phyloP scores from a whole-genome alignment of 2,329 filamentous ascomycete genomes.

The Stagonosporopsis rhizophila region DNA sequence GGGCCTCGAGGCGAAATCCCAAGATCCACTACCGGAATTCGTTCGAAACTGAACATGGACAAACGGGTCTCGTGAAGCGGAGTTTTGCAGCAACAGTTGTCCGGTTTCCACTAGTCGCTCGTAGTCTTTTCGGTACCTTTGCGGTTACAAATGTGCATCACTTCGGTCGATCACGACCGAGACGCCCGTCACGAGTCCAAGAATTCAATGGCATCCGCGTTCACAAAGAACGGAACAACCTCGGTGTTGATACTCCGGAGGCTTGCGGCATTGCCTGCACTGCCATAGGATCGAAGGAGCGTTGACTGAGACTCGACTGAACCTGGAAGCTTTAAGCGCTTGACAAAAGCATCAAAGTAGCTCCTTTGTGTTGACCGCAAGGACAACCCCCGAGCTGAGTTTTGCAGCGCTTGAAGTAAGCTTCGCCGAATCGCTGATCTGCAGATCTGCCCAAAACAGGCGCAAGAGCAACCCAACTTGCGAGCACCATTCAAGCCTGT shows the following conservation, averaged over 20 bases:
- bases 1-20: neutral
- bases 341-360: neutral
- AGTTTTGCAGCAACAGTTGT: neutral
- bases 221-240: neutral
- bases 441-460: constrained; percentile 3
- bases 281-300: neutral
- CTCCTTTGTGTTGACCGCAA: neutral
- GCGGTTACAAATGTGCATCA: neutral
- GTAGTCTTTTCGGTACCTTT: neutral
- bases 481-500: neutral
- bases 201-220: neutral
- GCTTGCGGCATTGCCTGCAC: neutral
- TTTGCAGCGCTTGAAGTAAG: neutral
- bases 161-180: neutral
- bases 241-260: neutral
- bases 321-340: too few species aligned
- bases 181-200: neutral
- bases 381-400: neutral
- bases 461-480: neutral
- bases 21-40: neutral
- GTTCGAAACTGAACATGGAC: neutral
- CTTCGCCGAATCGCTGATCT: constrained; percentile 10
- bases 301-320: neutral
- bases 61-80: neutral
- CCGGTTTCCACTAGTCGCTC: neutral